Base-by-base conservation (phyloP, 2,329 filamentous ascomycete genomes). In the Botryotinia calthae region DNA sequence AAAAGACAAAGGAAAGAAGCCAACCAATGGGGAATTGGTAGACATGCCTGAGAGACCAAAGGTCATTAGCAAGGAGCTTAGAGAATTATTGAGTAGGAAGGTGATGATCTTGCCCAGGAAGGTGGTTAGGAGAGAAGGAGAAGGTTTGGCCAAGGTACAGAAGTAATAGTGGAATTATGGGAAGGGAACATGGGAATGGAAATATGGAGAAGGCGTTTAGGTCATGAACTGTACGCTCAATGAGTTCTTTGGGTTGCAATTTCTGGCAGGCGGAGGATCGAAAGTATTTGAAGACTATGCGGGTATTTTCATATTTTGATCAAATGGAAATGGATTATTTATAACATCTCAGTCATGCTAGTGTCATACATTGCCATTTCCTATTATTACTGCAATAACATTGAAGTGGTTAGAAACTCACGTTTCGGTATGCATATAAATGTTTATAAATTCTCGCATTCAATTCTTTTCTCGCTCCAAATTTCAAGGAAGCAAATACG, bases 31-130 rank as follows among this genome's bases (percentile, higher is more conserved):
- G 31, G 79, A 80, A 70, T 46, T 77, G 81, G 70, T 76, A 56
- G 75, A 77, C 8, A 75, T 77, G 71, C 75, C 73, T 64, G 78
- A 77, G 67, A 76, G 74, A 72, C 78, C 78, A 14, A 87, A 86
- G 76, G 85, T 91, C 25, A 89, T 93, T 64, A 90, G 87, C 75
- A 85, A 88, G 0, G 89, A 93, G 76, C 80, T 93, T 73, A 85
- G 91, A 65, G 82, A 83, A 10, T 76, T 93, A 61, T 79, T 93
- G n/a, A 88, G 87, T 75, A 84, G 87, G 74, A 88, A 91, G 74
- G 83, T 91, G 22, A 77, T 80, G 65, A 71, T 81, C 1, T 59
- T 82, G 7, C 77, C 79, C 4, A 73, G 80, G 37, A 80, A 80
- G 58, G 75, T 81, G 20, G 79, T 81, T 20, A 78, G 74, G 73